phyloP scores from a whole-genome alignment of 2,329 filamentous ascomycete species.

The Pyrenophora teres region DNA sequence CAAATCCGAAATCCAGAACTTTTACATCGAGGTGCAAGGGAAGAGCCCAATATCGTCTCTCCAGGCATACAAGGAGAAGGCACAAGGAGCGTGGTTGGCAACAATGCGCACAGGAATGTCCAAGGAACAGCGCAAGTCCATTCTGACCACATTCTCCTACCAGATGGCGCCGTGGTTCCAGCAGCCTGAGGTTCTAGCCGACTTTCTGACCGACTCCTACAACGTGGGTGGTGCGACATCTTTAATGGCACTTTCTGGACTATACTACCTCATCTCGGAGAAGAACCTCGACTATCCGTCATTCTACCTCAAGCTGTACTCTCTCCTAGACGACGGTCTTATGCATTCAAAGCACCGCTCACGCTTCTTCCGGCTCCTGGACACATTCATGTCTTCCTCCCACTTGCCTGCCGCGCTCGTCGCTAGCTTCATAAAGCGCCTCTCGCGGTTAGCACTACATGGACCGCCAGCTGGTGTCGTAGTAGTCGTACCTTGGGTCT shows the following conservation, averaged over 20 bases:
- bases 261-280: conserved; percentile 92
- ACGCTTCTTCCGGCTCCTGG: conserved; percentile 87
- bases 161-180: conserved; percentile 88
- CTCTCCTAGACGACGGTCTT: conserved; percentile 80
- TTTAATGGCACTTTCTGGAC: conserved; percentile 83
- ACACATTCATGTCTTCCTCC: conserved; percentile 86
- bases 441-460: conserved; percentile 81
- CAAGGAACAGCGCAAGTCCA: conserved; percentile 75
- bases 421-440: conserved; percentile 94
- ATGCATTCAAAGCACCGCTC: conserved; percentile 94
- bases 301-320: conserved; percentile 94
- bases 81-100: conserved; percentile 85
- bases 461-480: conserved; percentile 90
- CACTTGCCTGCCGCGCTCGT: conserved; percentile 91
- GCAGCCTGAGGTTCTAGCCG: conserved; percentile 86
- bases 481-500: conserved; percentile 87
- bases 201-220: conserved; percentile 96
- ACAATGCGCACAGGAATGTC: conserved; percentile 70
- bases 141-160: conserved; percentile 75
- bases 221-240: conserved; percentile 84
- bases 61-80: conserved; percentile 74
- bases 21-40: conserved; percentile 69
- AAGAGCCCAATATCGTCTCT: conserved; percentile 65
- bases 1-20: conserved; percentile 68
- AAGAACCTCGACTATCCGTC: conserved; percentile 95